Evolutionary conservation across 2,329 filamentous ascomycete genomes (phyloP).

Genomic region (Aspergillus carbonarius): DNA sequence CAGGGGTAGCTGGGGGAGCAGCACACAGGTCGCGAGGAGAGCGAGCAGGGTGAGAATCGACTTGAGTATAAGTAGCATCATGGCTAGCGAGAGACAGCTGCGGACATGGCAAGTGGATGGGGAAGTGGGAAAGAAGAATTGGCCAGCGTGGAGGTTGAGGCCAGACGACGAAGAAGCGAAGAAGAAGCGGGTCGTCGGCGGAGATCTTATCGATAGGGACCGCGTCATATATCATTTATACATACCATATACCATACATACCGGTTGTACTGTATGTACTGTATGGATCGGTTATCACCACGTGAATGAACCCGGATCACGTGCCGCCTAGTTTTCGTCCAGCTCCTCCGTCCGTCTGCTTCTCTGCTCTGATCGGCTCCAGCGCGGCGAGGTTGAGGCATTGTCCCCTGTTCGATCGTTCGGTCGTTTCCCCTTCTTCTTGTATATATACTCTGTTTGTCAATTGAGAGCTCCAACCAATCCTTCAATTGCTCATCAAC

Average conservation of each 20-base stretch:
- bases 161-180: not conserved
- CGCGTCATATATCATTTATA: not conserved
- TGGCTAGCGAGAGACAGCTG: constrained; percentile 5
- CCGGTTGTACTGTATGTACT: not conserved
- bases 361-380: not conserved
- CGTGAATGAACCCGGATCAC: not conserved
- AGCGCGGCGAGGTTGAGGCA: not conserved
- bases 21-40: constrained; percentile 32
- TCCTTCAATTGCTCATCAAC: not conserved
- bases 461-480: not conserved
- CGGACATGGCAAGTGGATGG: not conserved
- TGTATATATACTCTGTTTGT: not conserved
- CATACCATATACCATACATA: not conserved
- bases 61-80: constrained; percentile 38
- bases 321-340: not conserved
- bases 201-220: not conserved
- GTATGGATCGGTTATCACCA: not conserved
- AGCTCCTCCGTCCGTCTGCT: not conserved
- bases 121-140: not conserved
- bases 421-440: not conserved
- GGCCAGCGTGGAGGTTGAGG: constrained; percentile 5
- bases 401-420: not conserved
- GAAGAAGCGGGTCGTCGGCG: not conserved
- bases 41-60: constrained; percentile 33
- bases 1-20: constrained; percentile 37